phyloP scores from a whole-genome alignment of 2,329 filamentous ascomycete species.

The Xylaria hypoxylon region DNA sequence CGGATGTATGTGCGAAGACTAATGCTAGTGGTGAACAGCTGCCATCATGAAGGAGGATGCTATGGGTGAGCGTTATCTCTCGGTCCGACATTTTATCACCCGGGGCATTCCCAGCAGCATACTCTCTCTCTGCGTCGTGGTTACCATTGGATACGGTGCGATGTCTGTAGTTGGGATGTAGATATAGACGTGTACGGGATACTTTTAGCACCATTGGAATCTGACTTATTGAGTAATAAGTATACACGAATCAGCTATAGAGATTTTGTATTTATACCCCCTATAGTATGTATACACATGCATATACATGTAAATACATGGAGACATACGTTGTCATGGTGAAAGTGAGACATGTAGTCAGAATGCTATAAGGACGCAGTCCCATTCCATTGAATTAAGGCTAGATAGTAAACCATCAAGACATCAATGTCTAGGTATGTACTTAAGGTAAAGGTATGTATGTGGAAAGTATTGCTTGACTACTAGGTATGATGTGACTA shows the following conservation, averaged over 20 bases:
- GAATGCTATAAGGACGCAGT: no score
- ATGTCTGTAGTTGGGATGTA: slow-evolving; percentile 73
- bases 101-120: slow-evolving; percentile 90
- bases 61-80: slow-evolving; percentile 89
- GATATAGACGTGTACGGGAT: neutral
- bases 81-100: slow-evolving; percentile 94
- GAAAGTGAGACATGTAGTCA: no score
- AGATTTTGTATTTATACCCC: neutral
- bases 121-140: slow-evolving; percentile 81
- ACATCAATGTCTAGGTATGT: no score
- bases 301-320: no score
- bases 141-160: slow-evolving; percentile 89
- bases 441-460: no score
- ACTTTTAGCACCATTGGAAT: slow-evolving; percentile 4
- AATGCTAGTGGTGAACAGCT: slow-evolving; percentile 54
- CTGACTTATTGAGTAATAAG: neutral
- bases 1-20: slow-evolving; percentile 28
- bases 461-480: no score
- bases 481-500: no score
- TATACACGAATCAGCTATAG: slow-evolving; percentile 2
- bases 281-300: neutral
- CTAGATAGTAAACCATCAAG: no score
- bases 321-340: no score
- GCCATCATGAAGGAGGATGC: slow-evolving; percentile 99
- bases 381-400: no score